Percentiles rank a stretch among this genome's conserved stretches.
Conservation (phyloP, 2,329 filamentous ascomycete genomes). For the Escovopsis sp. region DNA sequence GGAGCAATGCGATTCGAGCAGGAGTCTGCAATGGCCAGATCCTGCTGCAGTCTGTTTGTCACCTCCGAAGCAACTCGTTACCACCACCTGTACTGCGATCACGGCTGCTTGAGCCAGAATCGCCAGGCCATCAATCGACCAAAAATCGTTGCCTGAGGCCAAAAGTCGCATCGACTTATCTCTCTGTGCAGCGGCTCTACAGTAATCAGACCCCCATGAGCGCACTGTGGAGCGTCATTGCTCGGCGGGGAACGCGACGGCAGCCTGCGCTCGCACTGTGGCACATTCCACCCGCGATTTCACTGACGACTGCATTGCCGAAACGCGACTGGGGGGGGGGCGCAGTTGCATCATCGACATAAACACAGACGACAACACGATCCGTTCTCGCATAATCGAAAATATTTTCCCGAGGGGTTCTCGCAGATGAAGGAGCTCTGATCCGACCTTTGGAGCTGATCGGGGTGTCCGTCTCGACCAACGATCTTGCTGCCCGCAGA, state of each 20-base stretch:
- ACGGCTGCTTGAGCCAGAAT: too few species aligned
- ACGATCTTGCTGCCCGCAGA: not conserved
- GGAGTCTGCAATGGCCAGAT: conserved; percentile 2
- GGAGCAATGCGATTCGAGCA: not conserved
- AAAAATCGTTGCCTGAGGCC: conserved; percentile 12
- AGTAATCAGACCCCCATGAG: not conserved
- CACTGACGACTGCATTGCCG: conserved; percentile 1
- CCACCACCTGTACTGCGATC: too few species aligned
- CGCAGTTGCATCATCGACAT: conserved; percentile 4
- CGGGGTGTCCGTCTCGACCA: too few species aligned
- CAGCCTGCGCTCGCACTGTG: conserved; percentile 8
- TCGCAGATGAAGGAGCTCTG: too few species aligned
- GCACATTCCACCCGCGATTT: conserved; percentile 4
- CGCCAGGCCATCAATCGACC: conserved; percentile 1
- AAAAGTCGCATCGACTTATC: not conserved
- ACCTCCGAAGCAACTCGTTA: not conserved
- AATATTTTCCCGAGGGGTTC: not conserved
- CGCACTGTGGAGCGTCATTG: not conserved
- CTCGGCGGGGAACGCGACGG: conserved; percentile 1
- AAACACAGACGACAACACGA: not conserved
- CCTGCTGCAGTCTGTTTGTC: conserved; percentile 8
- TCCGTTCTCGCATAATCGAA: not conserved
- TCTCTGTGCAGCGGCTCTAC: conserved; percentile 3
- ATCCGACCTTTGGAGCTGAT: not conserved
- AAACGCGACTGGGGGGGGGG: conserved; percentile 8